Evolutionary conservation across 441 rosid genomes (phyloP).

Genomic region (Populus hybrid): DNA sequence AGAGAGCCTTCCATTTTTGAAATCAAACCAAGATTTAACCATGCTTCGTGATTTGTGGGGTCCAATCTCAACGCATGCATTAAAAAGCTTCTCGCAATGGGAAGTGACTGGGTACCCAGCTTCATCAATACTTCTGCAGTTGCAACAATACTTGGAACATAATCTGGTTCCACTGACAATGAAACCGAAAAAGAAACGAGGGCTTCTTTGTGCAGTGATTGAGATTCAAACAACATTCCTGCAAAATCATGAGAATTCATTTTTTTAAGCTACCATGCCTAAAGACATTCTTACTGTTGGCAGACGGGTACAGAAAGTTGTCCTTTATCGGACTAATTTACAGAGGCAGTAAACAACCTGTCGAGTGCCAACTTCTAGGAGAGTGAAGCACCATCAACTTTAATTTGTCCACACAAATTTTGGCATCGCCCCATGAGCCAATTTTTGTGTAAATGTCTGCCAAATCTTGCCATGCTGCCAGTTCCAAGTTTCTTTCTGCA

Average conservation of each 20-base stretch:
- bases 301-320: not conserved
- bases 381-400: slow-evolving; percentile 57
- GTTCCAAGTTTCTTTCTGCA: no score
- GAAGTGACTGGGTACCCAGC: slow-evolving; percentile 53
- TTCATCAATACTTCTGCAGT: slow-evolving; percentile 67
- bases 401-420: slow-evolving; percentile 70
- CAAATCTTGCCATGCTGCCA: no score
- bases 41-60: slow-evolving; percentile 69
- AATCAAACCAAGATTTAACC: slow-evolving; percentile 79
- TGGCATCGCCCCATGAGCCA: slow-evolving; percentile 65
- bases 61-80: slow-evolving; percentile 80
- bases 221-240: slow-evolving; percentile 70
- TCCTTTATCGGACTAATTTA: not conserved
- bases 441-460: slow-evolving; percentile 65
- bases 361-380: slow-evolving; percentile 72
- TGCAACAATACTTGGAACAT: slow-evolving; percentile 77
- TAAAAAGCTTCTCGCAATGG: slow-evolving; percentile 73
- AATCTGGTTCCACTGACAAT: slow-evolving; percentile 70
- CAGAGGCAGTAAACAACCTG: slow-evolving; percentile 41
- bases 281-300: not conserved
- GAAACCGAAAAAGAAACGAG: slow-evolving; percentile 65
- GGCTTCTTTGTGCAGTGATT: slow-evolving; percentile 67
- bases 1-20: slow-evolving; percentile 77
- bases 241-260: slow-evolving; percentile 17
- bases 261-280: not conserved